Conservation (phyloP, 2,329 filamentous ascomycete species). For the Sclerotinia borealis region DNA sequence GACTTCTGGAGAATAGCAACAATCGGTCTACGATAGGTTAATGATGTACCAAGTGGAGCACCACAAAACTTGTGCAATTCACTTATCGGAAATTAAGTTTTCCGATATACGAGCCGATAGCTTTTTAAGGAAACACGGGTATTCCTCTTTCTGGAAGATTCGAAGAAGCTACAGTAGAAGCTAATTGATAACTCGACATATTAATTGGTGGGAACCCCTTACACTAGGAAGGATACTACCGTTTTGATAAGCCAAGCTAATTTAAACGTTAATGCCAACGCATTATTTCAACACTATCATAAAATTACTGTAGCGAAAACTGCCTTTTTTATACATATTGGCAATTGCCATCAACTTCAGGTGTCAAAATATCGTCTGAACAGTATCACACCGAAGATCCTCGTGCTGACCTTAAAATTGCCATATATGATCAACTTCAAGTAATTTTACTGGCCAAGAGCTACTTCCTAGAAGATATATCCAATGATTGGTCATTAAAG, state of each 20-base stretch:
- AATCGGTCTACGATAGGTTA: not conserved
- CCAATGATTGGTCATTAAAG: not conserved
- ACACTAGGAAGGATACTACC: not conserved
- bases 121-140: not conserved
- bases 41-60: not conserved
- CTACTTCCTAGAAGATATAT: not conserved
- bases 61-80: not conserved
- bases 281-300: not conserved
- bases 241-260: not conserved
- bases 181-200: not conserved
- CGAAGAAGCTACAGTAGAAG: not conserved
- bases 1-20: not conserved
- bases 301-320: not conserved
- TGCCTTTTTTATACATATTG: not conserved
- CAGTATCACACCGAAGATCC: not conserved
- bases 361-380: not conserved
- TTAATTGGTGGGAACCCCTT: not conserved
- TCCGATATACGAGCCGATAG: not conserved
- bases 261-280: not conserved
- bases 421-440: not conserved
- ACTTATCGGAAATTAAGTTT: not conserved
- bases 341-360: not conserved
- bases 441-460: not conserved
- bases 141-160: constrained; percentile 7
- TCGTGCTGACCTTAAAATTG: not conserved